phyloP scores from a whole-genome alignment of 2,329 filamentous ascomycete species.

The Nigrospora sphaerica region DNA sequence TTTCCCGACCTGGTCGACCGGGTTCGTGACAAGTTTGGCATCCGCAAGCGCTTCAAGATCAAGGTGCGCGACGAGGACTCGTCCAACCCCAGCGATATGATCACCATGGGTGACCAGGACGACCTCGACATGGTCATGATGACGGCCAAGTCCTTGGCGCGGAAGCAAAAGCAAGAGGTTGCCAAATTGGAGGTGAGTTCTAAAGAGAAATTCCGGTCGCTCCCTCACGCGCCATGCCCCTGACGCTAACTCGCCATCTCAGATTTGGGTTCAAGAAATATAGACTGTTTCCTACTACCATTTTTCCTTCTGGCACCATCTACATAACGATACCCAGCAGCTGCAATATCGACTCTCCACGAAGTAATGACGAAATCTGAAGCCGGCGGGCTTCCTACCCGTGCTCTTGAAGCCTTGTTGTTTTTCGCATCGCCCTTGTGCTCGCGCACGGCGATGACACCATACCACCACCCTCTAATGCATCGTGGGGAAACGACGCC shows the following conservation, averaged over 20 bases:
- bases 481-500: conserved; percentile 2
- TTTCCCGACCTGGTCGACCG: conserved; percentile 73
- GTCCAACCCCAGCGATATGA: conserved; percentile 71
- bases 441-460: background rate
- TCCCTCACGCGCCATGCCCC: background rate
- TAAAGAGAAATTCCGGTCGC: background rate
- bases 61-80: conserved; percentile 78
- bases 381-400: background rate
- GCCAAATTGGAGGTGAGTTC: conserved; percentile 91
- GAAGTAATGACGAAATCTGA: conserved; percentile 20
- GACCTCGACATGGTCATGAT: conserved; percentile 85
- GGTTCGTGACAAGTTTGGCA: conserved; percentile 80
- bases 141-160: conserved; percentile 59
- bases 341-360: conserved; percentile 18
- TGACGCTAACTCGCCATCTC: conserved; percentile 15
- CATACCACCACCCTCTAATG: background rate
- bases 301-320: conserved; percentile 16
- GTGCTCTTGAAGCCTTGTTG: background rate
- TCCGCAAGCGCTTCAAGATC: conserved; percentile 75
- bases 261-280: conserved; percentile 43
- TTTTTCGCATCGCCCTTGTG: background rate
- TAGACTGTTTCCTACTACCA: conserved; percentile 23
- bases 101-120: conserved; percentile 94
- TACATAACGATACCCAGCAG: conserved; percentile 24
- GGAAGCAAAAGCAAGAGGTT: conserved; percentile 70